Conservation (phyloP, 306 rosid species). For the Elaeagnus macrophylla region DNA sequence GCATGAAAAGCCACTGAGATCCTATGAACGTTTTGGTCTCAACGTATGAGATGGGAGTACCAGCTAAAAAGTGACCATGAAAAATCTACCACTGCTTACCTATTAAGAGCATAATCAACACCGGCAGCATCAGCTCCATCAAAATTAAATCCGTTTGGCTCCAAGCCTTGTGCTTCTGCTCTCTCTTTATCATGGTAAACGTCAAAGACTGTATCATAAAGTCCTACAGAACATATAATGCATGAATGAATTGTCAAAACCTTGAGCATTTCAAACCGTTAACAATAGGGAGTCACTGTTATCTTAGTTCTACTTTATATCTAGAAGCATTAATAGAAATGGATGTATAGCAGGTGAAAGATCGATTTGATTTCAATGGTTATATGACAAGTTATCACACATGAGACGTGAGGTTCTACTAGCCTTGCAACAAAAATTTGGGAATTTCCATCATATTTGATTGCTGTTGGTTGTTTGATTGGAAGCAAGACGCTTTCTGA, state of each 20-base stretch:
- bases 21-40: too few species aligned
- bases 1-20: too few species aligned
- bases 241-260: background rate
- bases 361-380: too few species aligned
- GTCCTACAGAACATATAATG: conserved; percentile 44
- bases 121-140: conserved; percentile 88
- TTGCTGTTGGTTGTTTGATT: too few species aligned
- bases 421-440: too few species aligned
- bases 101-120: conserved; percentile 85
- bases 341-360: too few species aligned
- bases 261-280: background rate
- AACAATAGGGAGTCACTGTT: background rate
- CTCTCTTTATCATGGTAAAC: conserved; percentile 74
- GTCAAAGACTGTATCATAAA: conserved; percentile 77
- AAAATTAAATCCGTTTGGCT: conserved; percentile 84
- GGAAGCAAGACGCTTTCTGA: too few species aligned
- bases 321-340: too few species aligned
- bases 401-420: too few species aligned
- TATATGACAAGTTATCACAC: too few species aligned
- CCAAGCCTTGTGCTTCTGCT: conserved; percentile 69
- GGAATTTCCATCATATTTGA: too few species aligned
- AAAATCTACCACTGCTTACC: conserved; percentile 37
- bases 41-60: background rate
- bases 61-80: background rate
- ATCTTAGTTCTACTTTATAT: too few species aligned